phyloP scores from a whole-genome alignment of 495 filamentous ascomycete species.

The Hypoxylon intermedium region DNA sequence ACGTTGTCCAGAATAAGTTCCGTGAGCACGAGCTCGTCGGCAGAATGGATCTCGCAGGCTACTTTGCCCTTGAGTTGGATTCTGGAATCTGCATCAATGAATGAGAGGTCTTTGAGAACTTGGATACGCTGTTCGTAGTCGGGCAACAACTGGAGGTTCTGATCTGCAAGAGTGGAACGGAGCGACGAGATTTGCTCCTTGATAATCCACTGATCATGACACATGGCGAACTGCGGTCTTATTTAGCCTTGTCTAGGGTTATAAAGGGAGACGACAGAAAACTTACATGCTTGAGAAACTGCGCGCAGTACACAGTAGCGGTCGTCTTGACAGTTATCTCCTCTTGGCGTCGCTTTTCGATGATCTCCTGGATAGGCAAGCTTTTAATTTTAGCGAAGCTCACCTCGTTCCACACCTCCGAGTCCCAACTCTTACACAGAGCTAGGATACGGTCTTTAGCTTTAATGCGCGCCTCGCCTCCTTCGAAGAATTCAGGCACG shows the following conservation, averaged over 20 bases:
- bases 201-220: conserved; percentile 92
- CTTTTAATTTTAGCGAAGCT: conserved; percentile 83
- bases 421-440: conserved; percentile 72
- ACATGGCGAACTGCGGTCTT: conserved; percentile 76
- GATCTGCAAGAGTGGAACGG: conserved; percentile 88
- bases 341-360: conserved; percentile 70
- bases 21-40: conserved; percentile 95
- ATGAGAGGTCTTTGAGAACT: conserved; percentile 87
- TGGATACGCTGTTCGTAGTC: conserved; percentile 96
- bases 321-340: conserved; percentile 63
- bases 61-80: conserved; percentile 98
- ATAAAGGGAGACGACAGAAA: not conserved
- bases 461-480: conserved; percentile 48
- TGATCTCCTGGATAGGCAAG: conserved; percentile 73
- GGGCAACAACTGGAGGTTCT: conserved; percentile 94
- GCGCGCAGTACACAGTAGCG: conserved; percentile 68
- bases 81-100: conserved; percentile 81
- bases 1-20: conserved; percentile 97
- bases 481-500: conserved; percentile 58
- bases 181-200: conserved; percentile 87
- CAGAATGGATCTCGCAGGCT: conserved; percentile 97
- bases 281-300: conserved; percentile 86
- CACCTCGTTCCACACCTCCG: conserved; percentile 80
- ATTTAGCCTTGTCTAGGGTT: conserved; percentile 5
- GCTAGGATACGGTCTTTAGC: conserved; percentile 68